Conservation (phyloP, 768 basidiomycete genomes). For the Tylopilus intermedius region DNA sequence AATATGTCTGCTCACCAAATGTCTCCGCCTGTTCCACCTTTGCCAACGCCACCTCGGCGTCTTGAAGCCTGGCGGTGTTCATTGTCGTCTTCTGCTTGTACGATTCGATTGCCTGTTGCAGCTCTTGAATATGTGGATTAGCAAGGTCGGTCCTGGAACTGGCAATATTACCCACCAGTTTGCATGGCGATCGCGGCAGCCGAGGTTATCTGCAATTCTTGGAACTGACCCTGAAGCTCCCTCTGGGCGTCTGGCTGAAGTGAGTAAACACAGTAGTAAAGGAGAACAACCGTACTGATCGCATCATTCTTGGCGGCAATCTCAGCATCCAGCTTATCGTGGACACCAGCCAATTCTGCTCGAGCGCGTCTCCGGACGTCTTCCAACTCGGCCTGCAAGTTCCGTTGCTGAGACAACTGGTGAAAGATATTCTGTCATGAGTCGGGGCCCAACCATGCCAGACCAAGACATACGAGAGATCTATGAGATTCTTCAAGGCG, state of each 20-base stretch:
- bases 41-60: conserved; percentile 61
- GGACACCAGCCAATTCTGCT: conserved; percentile 53
- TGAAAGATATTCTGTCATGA: not conserved
- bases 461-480: conserved; percentile 47
- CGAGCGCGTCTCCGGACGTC: conserved; percentile 57
- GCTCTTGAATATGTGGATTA: conserved; percentile 36
- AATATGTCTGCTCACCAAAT: conserved; percentile 39
- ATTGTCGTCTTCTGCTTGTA: conserved; percentile 60
- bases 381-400: conserved; percentile 61
- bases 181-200: conserved; percentile 57
- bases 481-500: conserved; percentile 67
- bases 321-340: conserved; percentile 53
- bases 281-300: conserved; percentile 39
- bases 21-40: conserved; percentile 63
- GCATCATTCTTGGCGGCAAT: conserved; percentile 52
- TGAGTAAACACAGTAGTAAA: not conserved
- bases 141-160: not conserved
- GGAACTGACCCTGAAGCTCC: conserved; percentile 52
- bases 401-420: conserved; percentile 64
- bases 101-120: conserved; percentile 58
- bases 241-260: conserved; percentile 48
- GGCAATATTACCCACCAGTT: conserved; percentile 39
- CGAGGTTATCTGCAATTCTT: conserved; percentile 58
- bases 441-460: not conserved
- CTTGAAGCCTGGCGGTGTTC: conserved; percentile 58